A percentile compares a stretch with the other conserved stretches of the same genome.
Conservation (phyloP, 768 basidiomycete genomes). For the Rhodotorula sphaerocarpa region DNA sequence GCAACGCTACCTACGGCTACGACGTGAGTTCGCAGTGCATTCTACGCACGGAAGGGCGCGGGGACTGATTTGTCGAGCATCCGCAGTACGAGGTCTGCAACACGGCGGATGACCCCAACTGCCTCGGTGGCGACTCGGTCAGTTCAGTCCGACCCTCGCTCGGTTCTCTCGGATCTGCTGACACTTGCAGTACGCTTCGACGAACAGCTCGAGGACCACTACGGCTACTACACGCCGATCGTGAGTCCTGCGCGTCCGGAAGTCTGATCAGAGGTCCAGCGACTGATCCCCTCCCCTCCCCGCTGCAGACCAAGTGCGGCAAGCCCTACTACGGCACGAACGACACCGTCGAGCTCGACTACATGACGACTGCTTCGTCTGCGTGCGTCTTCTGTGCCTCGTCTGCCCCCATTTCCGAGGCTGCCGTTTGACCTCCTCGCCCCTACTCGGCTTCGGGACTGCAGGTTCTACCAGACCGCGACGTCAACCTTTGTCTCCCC, state of each 20-base stretch:
- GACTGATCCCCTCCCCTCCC: background rate
- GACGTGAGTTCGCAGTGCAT: conserved; percentile 12
- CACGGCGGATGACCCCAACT: conserved; percentile 22
- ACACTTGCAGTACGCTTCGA: too few relatives aligned
- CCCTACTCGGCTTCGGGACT: too few relatives aligned
- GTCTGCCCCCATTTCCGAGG: background rate
- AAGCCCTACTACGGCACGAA: conserved; percentile 13
- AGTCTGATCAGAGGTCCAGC: too few relatives aligned
- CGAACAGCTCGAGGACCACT: conserved; percentile 27
- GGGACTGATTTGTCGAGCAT: background rate
- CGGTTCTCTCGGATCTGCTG: too few relatives aligned
- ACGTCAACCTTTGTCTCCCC: conserved; percentile 27
- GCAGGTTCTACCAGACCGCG: conserved; percentile 27
- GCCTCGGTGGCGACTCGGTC: conserved; percentile 28
- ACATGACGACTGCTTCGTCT: conserved; percentile 8
- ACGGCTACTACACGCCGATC: conserved; percentile 29
- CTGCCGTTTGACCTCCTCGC: background rate
- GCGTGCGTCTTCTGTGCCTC: conserved; percentile 1
- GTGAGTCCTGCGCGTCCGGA: too few relatives aligned
- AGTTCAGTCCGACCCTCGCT: too few relatives aligned
- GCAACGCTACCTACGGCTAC: conserved; percentile 37
- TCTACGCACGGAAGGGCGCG: background rate
- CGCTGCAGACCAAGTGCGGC: conserved; percentile 1
- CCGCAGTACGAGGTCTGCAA: conserved; percentile 29
- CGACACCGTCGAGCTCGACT: conserved; percentile 11